phyloP scores from a whole-genome alignment of 2,329 filamentous ascomycete species.

The Paradendryphiella salina region DNA sequence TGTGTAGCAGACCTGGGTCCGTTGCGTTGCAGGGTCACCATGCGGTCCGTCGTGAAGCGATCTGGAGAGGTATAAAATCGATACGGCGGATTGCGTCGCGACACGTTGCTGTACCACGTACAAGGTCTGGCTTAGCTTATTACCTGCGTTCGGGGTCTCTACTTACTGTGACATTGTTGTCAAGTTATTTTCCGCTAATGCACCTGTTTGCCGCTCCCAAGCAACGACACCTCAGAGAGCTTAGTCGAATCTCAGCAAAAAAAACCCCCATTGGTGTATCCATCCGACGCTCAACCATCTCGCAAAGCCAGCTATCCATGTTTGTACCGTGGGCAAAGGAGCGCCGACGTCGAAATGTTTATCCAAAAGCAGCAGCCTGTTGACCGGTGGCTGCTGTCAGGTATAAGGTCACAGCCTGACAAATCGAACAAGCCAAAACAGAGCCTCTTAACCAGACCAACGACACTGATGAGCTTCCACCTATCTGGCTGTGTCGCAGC shows the following conservation, averaged over 20 bases:
- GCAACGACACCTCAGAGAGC: not conserved
- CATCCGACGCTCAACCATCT: not conserved
- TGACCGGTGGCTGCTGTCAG: constrained; percentile 1
- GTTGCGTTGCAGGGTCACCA: constrained; percentile 4
- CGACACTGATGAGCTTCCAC: not conserved
- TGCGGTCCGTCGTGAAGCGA: constrained; percentile 4
- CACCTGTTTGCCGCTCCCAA: constrained; percentile 3
- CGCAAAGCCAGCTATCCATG: not conserved
- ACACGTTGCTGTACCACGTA: not conserved
- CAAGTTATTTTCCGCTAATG: not conserved
- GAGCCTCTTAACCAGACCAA: not conserved
- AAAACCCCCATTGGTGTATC: not conserved
- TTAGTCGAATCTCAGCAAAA: not conserved
- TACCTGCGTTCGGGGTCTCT: not conserved
- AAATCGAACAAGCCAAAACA: constrained; percentile 1
- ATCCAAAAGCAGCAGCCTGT: not conserved
- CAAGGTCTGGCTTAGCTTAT: not conserved
- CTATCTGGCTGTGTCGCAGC: not conserved
- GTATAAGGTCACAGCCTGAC: constrained; percentile 1
- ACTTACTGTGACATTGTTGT: constrained; percentile 10
- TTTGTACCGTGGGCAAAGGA: not conserved
- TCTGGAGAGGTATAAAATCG: constrained; percentile 1
- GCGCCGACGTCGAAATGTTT: not conserved
- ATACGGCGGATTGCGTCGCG: not conserved
- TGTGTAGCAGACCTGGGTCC: constrained; percentile 4